Evolutionary conservation across 345 rosid genomes (phyloP).

Genomic region (Eucalyptus leucophloia): DNA sequence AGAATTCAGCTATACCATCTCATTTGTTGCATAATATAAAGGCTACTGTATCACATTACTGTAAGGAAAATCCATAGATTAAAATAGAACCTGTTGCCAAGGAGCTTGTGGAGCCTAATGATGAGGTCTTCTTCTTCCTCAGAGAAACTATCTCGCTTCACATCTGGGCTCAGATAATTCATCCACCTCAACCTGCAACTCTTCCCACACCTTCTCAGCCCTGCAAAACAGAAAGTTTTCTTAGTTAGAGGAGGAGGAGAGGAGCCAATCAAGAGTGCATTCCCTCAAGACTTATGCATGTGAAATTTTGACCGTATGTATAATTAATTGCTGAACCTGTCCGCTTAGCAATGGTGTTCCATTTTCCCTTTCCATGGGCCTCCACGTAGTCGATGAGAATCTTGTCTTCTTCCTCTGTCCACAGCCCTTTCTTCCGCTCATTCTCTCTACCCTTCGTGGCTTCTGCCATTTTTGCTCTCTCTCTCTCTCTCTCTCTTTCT

Average conservation of each 20-base stretch:
- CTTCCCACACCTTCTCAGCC: background rate
- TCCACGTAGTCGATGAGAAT: background rate
- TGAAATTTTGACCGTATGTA: background rate
- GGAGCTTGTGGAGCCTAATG: background rate
- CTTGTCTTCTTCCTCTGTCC: background rate
- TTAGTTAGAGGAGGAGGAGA: background rate
- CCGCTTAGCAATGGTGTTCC: background rate
- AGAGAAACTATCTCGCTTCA: background rate
- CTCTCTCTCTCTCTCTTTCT: background rate
- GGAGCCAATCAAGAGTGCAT: background rate
- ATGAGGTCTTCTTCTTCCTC: background rate
- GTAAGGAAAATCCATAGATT: background rate
- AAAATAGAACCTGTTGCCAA: background rate
- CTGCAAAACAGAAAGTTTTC: background rate
- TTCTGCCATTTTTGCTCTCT: background rate
- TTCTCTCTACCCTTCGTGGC: background rate
- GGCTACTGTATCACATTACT: background rate
- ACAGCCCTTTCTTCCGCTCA: background rate
- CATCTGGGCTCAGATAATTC: background rate
- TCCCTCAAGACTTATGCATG: background rate
- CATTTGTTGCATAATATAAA: background rate
- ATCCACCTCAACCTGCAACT: background rate
- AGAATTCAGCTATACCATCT: background rate
- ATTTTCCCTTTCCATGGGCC: background rate
- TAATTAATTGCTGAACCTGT: background rate